Base-by-base conservation (phyloP, 139 green algal genomes). In the Chlamydomonas sp. region DNA sequence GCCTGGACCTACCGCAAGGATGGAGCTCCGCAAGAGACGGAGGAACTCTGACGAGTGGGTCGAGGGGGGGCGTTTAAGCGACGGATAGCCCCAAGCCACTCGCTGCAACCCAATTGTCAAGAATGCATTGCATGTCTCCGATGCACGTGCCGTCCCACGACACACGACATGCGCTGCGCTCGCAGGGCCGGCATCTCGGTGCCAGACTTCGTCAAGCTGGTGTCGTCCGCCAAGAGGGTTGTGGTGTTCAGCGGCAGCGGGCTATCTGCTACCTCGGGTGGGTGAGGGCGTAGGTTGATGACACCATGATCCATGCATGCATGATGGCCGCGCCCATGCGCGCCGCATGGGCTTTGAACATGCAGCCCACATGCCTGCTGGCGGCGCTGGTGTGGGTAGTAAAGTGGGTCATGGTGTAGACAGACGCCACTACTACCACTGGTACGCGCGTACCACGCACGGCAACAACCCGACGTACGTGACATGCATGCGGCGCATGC, bases 241-340 rank as follows among this genome's bases (percentile, higher is more conserved):
- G 67, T 96, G 1, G 75, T 96, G 0, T 96, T 96, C 75, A 89
- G 83, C 2, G 90, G 90, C n/a, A 90, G 81, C 35, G 90, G 90
- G 3, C 74, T 96, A 16, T 93, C 86, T 2, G 90, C 89, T 13
- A 79, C 79, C 1, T 91, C 87, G 58, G 88, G 88, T 93, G 58
- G 2, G 73, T 35, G n/a, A n/a, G n/a, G n/a, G n/a, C n/a, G n/a
- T n/a, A n/a, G n/a, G n/a, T n/a, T n/a, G n/a, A n/a, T n/a, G n/a
- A n/a, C n/a, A n/a, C n/a, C n/a, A n/a, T n/a, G n/a, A n/a, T n/a
- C n/a, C n/a, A n/a, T n/a, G n/a, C n/a, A n/a, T n/a, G n/a, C 39
- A 50, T 50, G 8, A 61, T 34, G 50, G 31, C 38, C 28, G 10
- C 58, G 10, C n/a, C 22, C 4, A 16, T 29, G 22, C 29, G 28